Evolutionary conservation across 2,329 filamentous ascomycete genomes (phyloP).

Genomic region (Colletotrichum sp.): DNA sequence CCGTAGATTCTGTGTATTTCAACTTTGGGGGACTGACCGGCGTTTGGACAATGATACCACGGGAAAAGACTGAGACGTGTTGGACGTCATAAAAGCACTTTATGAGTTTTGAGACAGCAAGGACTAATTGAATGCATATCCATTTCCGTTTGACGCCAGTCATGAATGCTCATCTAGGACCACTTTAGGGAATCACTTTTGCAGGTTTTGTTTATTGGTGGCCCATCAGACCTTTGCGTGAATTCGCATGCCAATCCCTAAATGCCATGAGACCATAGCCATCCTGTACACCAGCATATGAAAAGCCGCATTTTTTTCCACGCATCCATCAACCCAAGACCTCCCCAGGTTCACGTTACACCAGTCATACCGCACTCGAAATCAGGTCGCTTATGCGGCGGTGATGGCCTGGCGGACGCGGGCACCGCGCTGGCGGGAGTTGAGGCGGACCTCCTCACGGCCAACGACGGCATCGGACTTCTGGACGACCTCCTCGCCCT

Average conservation of each 20-base stretch:
- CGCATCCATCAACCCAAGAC: constrained; percentile 21
- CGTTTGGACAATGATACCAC: constrained; percentile 7
- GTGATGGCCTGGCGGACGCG: constrained; percentile 69
- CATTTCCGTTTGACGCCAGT: constrained; percentile 16
- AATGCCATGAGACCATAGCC: constrained; percentile 37
- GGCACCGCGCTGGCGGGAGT: constrained; percentile 88
- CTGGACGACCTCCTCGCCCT: constrained; percentile 93
- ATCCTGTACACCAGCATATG: constrained; percentile 34
- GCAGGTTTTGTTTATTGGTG: constrained; percentile 23
- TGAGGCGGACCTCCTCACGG: constrained; percentile 73
- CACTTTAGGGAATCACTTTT: constrained; percentile 8
- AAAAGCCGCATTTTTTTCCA: constrained; percentile 26
- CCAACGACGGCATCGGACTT: constrained; percentile 77
- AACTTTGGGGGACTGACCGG: not conserved
- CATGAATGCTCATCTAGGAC: constrained; percentile 1
- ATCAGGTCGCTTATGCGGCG: constrained; percentile 56
- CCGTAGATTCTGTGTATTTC: not conserved
- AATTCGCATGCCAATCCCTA: constrained; percentile 38
- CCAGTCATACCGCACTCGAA: constrained; percentile 10
- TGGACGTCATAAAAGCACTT: not conserved
- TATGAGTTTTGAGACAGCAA: not conserved
- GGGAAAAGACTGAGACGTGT: not conserved
- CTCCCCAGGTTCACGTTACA: constrained; percentile 22
- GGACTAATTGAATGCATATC: constrained; percentile 36
- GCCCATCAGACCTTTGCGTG: constrained; percentile 18